Conservation (phyloP, 148 eudicot genomes). For the Hydrangea macrophylla region DNA sequence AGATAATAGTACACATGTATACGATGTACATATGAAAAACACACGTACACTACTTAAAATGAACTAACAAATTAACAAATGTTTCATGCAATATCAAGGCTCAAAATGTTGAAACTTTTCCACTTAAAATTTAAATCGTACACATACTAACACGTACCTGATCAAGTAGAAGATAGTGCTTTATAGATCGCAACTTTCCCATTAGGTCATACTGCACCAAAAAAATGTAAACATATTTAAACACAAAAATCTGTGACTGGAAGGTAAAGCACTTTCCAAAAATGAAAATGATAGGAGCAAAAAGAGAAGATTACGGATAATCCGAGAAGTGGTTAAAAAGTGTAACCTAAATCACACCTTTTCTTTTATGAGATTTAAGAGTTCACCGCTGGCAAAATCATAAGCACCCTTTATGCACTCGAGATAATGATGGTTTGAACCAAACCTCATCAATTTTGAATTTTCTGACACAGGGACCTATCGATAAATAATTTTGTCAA, state of each 20-base stretch:
- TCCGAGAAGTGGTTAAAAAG: neutral
- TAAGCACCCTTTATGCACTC: conserved; percentile 92
- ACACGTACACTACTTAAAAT: too few species aligned
- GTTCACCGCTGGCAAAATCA: conserved; percentile 95
- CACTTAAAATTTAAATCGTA: too few species aligned
- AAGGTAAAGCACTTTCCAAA: conserved; percentile 5
- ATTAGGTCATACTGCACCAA: conserved; percentile 69
- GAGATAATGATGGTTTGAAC: conserved; percentile 82
- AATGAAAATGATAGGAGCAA: conserved; percentile 1
- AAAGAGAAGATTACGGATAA: neutral
- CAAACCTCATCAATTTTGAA: conserved; percentile 69
- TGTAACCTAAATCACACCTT: conserved; percentile 49
- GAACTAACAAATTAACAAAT: too few species aligned
- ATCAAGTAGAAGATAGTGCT: conserved; percentile 96
- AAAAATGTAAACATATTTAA: conserved; percentile 2
- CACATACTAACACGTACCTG: conserved; percentile 54
- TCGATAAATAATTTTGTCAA: conserved; percentile 26
- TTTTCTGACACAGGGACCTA: conserved; percentile 84
- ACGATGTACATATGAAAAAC: too few species aligned
- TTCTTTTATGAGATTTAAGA: conserved; percentile 81
- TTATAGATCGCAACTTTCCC: conserved; percentile 89
- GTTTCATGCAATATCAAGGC: too few species aligned
- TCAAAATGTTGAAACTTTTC: too few species aligned
- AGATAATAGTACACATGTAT: too few species aligned
- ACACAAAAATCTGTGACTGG: neutral